Evolutionary conservation across 805 yeast genomes (phyloP), one percentile per base, ranked within the genome.

Genomic region (Saccharomycopsis microspora): DNA sequence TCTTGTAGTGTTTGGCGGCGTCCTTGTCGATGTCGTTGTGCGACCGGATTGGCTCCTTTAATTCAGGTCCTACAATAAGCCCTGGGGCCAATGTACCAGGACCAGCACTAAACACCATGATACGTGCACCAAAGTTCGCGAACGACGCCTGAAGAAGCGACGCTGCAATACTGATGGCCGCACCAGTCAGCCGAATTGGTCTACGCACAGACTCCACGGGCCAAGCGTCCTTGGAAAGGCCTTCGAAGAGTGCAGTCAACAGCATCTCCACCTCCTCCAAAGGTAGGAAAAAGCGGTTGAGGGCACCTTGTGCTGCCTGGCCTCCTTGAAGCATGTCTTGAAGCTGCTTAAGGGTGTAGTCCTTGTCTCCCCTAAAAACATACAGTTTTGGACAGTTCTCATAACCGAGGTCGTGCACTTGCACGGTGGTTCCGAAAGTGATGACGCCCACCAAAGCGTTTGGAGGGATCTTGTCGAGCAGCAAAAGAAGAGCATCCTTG

Each of bases 81-180:
- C 99, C 99, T 8, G 99, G 97, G 42, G 83, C 84, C 60, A 84
- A 80, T 42, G 98, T 93, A 63, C 96, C 82, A 43, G 96, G 95
- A 54, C 98, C 99, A 46, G 90, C 94, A 39, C 95, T 80, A 60
- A 93, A 93, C 51, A 93, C 71, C 71, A 87, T 80, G 57, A 93
- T 74, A 63, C 97, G 80, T 10, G 95, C 88, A 44, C 97, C 95
- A 56, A 80, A 78, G 49, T 85, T 88, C 45, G 88, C 80, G 67
- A 78, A 86, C 32, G 93, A 73, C 37, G 85, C 81, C 61, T 89
- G 95, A 55, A 88, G 74, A 47, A 93, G 63, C 56, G 84, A 75
- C 31, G 88, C 72, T 6, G 97, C 96, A 55, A 93, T 80, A 54
- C 84, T 78, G 57, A 89, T 65, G 4, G 98, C 97, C 32, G 94